Evolutionary conservation across 345 rosid species (phyloP), one percentile per base, ranked within the genome.

Genomic region (Kandelia obovata): DNA sequence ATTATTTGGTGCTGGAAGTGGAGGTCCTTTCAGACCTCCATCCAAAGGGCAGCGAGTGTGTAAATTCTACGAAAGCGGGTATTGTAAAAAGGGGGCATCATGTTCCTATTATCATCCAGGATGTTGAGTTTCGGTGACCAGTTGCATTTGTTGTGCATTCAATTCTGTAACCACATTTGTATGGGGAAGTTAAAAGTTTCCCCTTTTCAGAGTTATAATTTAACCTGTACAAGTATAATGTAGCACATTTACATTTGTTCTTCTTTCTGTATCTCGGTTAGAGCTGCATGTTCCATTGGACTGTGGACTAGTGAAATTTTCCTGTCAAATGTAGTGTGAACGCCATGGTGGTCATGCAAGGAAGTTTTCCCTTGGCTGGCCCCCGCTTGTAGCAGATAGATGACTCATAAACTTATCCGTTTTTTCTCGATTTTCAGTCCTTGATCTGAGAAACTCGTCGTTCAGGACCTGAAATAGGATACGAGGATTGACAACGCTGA

Each of bases 81-180:
- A 64, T 46, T 89, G 97, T 86, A 91, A 80, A 79, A 91, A 71
- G 76, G 98, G 97, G 60, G 87, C 90, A 28, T 82, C 89, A 8
- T 91, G 97, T 72, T 85, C 83, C 75, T 91, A 62, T 83, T 82
- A 87, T 85, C 98, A 94, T 74, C 93, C 89, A 20, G 80, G 73
- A 86, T 67, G 78, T 61, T 64, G 61, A 77, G 66, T 37, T 59
- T 32, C 57, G 71, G 47, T 23, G 30, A 25, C 15, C 30, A 23
- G 28, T 71, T 4, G 37, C 69, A 71, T 52, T 68, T 65, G 67
- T 43, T 64, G 73, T 61, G 68, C 69, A 76, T 71, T 61, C 34
- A 71, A 31, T 66, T 72, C 65, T 74, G 81, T 64, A 75, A 56
- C 60, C 76, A 61, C 69, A 62, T 75, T 76, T 72, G 65, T 58